These are phyloP conservation scores for Pseudozyma pruni DNA, from an alignment of 1,284 basidiomycete genomes.

Conservation along the genomic window DNA sequence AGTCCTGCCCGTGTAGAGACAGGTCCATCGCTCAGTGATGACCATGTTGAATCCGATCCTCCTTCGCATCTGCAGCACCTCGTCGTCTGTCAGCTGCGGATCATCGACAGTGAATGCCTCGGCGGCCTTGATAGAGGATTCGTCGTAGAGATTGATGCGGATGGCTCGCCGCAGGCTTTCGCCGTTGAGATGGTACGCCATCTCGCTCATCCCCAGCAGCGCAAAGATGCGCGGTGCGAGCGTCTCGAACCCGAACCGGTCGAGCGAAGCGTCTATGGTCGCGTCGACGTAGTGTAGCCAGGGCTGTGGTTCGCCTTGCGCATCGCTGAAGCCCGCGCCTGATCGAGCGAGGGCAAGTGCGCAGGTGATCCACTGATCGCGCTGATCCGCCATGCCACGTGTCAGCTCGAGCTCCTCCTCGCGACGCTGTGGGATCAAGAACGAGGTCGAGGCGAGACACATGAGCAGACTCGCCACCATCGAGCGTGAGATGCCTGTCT, in stretches of 20 bases:
- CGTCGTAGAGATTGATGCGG: slow-evolving; percentile 25
- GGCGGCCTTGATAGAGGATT: slow-evolving; percentile 7
- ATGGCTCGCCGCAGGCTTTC: slow-evolving; percentile 31
- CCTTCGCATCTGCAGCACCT: slow-evolving; percentile 22
- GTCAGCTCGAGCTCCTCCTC: slow-evolving; percentile 23
- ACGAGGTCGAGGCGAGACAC: slow-evolving; percentile 19
- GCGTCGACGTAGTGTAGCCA: slow-evolving; percentile 26
- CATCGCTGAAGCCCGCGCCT: slow-evolving; percentile 2
- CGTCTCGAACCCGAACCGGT: slow-evolving; percentile 34
- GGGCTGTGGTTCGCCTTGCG: background rate
- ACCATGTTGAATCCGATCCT: slow-evolving; percentile 17
- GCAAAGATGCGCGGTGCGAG: slow-evolving; percentile 20
- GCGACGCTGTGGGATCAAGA: slow-evolving; percentile 19
- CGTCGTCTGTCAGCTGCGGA: slow-evolving; percentile 8
- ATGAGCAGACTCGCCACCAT: slow-evolving; percentile 35
- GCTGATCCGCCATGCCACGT: slow-evolving; percentile 15
- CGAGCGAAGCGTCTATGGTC: slow-evolving; percentile 17
- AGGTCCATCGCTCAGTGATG: slow-evolving; percentile 26
- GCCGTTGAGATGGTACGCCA: slow-evolving; percentile 25
- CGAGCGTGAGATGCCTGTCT: slow-evolving; percentile 20
- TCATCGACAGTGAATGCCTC: slow-evolving; percentile 5
- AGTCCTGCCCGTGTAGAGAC: slow-evolving; percentile 18
- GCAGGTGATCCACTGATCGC: slow-evolving; percentile 30
- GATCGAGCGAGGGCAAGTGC: slow-evolving; percentile 24
- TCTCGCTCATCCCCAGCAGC: slow-evolving; percentile 26